phyloP scores from a whole-genome alignment of 2,329 filamentous ascomycete genomes.

The Ilyonectria destructans region DNA sequence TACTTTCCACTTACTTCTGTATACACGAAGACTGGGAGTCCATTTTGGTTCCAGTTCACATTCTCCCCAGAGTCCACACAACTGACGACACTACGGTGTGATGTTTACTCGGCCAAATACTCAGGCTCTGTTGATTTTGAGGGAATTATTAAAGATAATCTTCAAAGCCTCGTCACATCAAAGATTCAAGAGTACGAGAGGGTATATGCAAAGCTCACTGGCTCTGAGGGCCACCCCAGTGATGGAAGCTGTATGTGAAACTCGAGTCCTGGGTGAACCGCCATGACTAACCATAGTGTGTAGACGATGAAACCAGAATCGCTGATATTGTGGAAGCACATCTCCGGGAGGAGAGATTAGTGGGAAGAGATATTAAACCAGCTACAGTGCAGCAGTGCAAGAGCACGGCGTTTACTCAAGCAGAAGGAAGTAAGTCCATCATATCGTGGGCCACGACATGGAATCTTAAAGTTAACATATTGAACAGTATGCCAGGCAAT shows the following conservation, averaged over 20 bases:
- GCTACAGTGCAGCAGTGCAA: conserved; percentile 29
- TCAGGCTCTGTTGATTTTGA: not conserved
- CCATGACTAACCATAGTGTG: not conserved
- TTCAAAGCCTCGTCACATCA: conserved; percentile 8
- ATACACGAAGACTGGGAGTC: conserved; percentile 13
- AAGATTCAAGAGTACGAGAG: conserved; percentile 1
- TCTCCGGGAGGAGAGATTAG: not conserved
- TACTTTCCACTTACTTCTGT: conserved; percentile 21
- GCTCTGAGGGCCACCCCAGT: not conserved
- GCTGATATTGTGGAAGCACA: conserved; percentile 12
- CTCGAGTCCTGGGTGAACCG: not conserved
- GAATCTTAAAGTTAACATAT: not conserved
- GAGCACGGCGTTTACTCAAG: conserved; percentile 21
- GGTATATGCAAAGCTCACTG: not conserved
- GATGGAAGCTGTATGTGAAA: not conserved
- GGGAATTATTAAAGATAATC: not conserved
- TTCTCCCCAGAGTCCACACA: conserved; percentile 26
- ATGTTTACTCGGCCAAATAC: conserved; percentile 26
- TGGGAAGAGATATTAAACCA: conserved; percentile 16
- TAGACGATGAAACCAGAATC: conserved; percentile 8
- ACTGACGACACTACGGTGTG: conserved; percentile 29
- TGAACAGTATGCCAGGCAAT: conserved; percentile 16
- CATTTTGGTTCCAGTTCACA: conserved; percentile 34
- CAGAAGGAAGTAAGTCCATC: conserved; percentile 27
- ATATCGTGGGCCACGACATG: no score